Conservation (phyloP, 2,329 filamentous ascomycete genomes). For the Penicillium sclerotiorum region DNA sequence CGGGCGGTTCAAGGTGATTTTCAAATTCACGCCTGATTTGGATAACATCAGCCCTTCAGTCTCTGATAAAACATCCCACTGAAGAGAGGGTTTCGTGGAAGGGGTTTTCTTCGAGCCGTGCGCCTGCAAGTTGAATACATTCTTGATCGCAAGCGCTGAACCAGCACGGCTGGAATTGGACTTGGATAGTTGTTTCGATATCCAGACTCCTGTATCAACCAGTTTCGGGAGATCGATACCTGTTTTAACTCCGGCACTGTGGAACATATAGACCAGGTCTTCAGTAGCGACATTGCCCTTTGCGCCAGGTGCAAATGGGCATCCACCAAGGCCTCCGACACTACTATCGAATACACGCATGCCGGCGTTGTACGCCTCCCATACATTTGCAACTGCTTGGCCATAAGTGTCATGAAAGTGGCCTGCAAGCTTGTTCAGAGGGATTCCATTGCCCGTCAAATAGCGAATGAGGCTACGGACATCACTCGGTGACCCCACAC, state of each 20-base stretch:
- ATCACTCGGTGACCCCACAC: conserved; percentile 69
- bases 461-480: conserved; percentile 36
- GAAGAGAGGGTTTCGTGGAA: not conserved
- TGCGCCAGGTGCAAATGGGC: conserved; percentile 81
- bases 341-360: conserved; percentile 78
- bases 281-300: conserved; percentile 87
- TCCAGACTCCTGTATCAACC: conserved; percentile 72
- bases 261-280: conserved; percentile 73
- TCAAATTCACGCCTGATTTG: conserved; percentile 34
- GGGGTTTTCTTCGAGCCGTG: not conserved
- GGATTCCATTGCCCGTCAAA: conserved; percentile 55
- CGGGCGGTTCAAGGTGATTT: conserved; percentile 38
- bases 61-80: conserved; percentile 23
- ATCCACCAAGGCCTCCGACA: conserved; percentile 79
- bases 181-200: conserved; percentile 51
- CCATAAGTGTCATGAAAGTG: conserved; percentile 92
- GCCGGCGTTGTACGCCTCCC: conserved; percentile 75
- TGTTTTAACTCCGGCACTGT: conserved; percentile 67
- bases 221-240: conserved; percentile 68
- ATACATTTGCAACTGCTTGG: conserved; percentile 79
- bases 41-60: conserved; percentile 31
- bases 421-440: conserved; percentile 71
- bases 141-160: conserved; percentile 21
- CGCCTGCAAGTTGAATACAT: not conserved
- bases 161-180: conserved; percentile 15